These are phyloP conservation scores for Boletus eberwhitei DNA, from an alignment of 768 basidiomycete genomes.

Conservation along the genomic window DNA sequence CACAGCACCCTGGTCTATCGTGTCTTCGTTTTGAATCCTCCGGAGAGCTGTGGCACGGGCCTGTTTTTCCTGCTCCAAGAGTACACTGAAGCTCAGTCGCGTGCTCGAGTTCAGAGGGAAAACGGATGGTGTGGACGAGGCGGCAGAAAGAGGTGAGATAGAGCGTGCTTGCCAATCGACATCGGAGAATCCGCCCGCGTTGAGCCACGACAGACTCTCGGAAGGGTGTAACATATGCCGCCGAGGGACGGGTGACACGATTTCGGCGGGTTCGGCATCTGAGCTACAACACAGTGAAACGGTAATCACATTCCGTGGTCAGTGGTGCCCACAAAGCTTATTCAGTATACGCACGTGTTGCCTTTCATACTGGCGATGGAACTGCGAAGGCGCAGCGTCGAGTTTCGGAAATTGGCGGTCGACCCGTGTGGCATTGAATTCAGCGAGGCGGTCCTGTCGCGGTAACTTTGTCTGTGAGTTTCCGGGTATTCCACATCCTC, in stretches of 20 bases:
- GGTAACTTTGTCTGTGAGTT: background rate
- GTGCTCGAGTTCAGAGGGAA: conserved; percentile 20
- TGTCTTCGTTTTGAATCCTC: conserved; percentile 13
- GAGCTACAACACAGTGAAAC: conserved; percentile 8
- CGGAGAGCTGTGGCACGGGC: conserved; percentile 12
- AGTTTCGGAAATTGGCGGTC: background rate
- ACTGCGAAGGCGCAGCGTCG: conserved; percentile 17
- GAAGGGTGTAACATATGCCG: conserved; percentile 60
- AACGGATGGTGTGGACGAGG: conserved; percentile 28
- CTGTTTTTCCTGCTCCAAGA: conserved; percentile 36
- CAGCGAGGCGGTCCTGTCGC: conserved; percentile 14
- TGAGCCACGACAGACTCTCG: conserved; percentile 61
- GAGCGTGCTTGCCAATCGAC: conserved; percentile 40
- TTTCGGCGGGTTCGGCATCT: conserved; percentile 38
- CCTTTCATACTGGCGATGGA: conserved; percentile 13
- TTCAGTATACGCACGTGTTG: conserved; percentile 12
- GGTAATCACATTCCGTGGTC: background rate
- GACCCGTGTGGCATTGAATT: conserved; percentile 10
- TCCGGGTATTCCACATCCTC: conserved; percentile 9
- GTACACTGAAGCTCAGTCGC: conserved; percentile 41
- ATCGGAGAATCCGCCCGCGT: conserved; percentile 40
- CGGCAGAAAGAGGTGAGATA: conserved; percentile 41
- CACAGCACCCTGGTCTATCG: conserved; percentile 42
- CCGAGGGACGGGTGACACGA: conserved; percentile 64
- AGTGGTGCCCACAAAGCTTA: background rate